Percentiles rank a stretch among this genome's conserved stretches.
Conservation (phyloP, 2,329 filamentous ascomycete species). For the Microdochium trichocladiopsis region DNA sequence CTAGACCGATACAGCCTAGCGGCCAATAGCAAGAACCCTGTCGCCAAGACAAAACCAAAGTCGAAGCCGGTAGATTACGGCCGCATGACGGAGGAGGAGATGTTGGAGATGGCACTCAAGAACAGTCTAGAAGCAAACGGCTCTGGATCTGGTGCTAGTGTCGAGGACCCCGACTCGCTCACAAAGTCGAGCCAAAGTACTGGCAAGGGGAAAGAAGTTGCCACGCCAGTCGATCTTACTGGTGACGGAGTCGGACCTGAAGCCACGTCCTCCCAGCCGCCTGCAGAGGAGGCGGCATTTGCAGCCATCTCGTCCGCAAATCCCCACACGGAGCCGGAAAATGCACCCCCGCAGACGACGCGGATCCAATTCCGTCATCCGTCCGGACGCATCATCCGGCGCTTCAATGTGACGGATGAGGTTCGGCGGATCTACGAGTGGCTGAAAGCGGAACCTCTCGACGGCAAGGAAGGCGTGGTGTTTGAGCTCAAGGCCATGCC, state of each 20-base stretch:
- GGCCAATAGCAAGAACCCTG: slow-evolving; percentile 84
- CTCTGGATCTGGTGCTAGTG: slow-evolving; percentile 38
- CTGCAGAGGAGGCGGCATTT: slow-evolving; percentile 45
- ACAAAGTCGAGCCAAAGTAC: slow-evolving; percentile 57
- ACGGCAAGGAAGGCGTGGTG: slow-evolving; percentile 67
- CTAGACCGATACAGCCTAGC: slow-evolving; percentile 94
- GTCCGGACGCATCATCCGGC: slow-evolving; percentile 74
- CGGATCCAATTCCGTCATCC: slow-evolving; percentile 90
- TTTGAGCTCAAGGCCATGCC: slow-evolving; percentile 87
- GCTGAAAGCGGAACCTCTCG: slow-evolving; percentile 82
- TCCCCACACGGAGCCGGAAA: slow-evolving; percentile 71
- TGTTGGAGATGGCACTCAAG: slow-evolving; percentile 88
- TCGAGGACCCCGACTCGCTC: slow-evolving; percentile 79
- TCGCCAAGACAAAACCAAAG: slow-evolving; percentile 70
- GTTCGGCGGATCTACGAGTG: slow-evolving; percentile 89
- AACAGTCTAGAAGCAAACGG: slow-evolving; percentile 67
- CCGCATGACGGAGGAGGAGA: slow-evolving; percentile 93
- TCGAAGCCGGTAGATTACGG: slow-evolving; percentile 68
- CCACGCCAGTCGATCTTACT: slow-evolving; percentile 13
- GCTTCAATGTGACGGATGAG: slow-evolving; percentile 70
- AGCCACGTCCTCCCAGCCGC: slow-evolving; percentile 5
- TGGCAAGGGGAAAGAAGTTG: slow-evolving; percentile 40
- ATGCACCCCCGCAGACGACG: slow-evolving; percentile 65
- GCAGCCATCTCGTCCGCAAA: slow-evolving; percentile 62
- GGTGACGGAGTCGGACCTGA: slow-evolving; percentile 11